phyloP scores from a whole-genome alignment of 345 rosid genomes.

The Euphorbia tirucalli region DNA sequence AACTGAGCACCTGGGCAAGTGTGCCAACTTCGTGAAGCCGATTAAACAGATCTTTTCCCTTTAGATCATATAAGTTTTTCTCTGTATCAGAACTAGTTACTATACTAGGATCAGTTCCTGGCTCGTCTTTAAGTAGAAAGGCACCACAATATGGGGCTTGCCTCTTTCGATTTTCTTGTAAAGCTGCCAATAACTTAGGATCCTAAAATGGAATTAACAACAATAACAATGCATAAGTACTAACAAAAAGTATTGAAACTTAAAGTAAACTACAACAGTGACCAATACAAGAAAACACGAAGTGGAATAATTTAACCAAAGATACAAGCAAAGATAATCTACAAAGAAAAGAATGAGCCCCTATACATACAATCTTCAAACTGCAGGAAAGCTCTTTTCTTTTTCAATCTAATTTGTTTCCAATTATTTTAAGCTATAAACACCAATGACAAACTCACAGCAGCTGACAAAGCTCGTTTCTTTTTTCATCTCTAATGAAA shows the following conservation, averaged over 20 bases:
- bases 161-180: constrained; percentile 84
- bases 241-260: not conserved
- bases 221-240: not conserved
- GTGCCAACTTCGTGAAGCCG: constrained; percentile 97
- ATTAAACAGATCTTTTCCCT: constrained; percentile 74
- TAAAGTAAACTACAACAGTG: not conserved
- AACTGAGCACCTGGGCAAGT: constrained; percentile 75
- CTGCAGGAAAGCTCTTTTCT: not conserved
- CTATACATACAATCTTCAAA: not conserved
- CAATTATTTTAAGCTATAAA: not conserved
- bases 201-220: constrained; percentile 46
- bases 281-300: not conserved
- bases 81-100: constrained; percentile 65
- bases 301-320: not conserved
- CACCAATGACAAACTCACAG: not conserved
- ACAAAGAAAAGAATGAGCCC: not conserved
- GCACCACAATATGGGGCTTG: constrained; percentile 99
- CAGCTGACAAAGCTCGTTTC: too few relatives aligned
- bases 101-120: constrained; percentile 58
- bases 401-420: not conserved
- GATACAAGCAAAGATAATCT: not conserved
- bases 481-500: not conserved
- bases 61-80: constrained; percentile 59
- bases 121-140: constrained; percentile 90
- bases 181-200: constrained; percentile 86